Percentiles rank a stretch among this genome's conserved stretches.
Evolutionary conservation across 768 basidiomycete genomes (phyloP).

Genomic region (Lentinus brumalis): DNA sequence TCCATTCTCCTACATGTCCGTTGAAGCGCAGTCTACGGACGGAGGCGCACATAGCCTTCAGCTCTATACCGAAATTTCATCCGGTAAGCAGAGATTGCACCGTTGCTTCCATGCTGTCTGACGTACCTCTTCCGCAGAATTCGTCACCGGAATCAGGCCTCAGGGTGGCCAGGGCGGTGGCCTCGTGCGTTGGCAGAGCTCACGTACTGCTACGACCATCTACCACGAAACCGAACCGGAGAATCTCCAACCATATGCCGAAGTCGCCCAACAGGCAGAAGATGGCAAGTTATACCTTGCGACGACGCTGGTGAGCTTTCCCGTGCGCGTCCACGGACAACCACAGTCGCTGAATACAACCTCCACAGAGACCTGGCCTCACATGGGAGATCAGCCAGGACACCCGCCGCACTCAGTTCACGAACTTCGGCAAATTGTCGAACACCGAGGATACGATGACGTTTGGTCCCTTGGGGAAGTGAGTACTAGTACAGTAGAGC

Average conservation of each 20-base stretch:
- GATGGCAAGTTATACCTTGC: slow-evolving; percentile 18
- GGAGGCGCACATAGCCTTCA: slow-evolving; percentile 36
- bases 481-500: slow-evolving; percentile 1
- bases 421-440: slow-evolving; percentile 16
- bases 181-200: slow-evolving; percentile 9
- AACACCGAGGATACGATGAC: neutral
- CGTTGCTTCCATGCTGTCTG: no score
- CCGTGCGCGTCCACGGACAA: neutral
- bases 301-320: slow-evolving; percentile 10
- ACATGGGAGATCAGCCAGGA: slow-evolving; percentile 16
- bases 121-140: slow-evolving; percentile 4
- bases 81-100: slow-evolving; percentile 32
- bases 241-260: slow-evolving; percentile 1
- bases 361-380: neutral
- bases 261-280: slow-evolving; percentile 12
- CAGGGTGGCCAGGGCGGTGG: neutral
- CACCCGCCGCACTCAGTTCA: slow-evolving; percentile 24
- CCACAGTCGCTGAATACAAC: neutral
- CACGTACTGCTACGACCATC: slow-evolving; percentile 4
- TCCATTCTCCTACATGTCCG: slow-evolving; percentile 41
- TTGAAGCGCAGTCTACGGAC: slow-evolving; percentile 34
- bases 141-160: slow-evolving; percentile 11
- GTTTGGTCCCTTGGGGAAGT: slow-evolving; percentile 21
- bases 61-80: slow-evolving; percentile 42
- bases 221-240: slow-evolving; percentile 15